Percentiles rank a stretch among this genome's conserved stretches.
These are phyloP conservation scores for Neostapfia colusana DNA, from an alignment of 176 grass and related monocot genomes.

Conservation along the genomic window DNA sequence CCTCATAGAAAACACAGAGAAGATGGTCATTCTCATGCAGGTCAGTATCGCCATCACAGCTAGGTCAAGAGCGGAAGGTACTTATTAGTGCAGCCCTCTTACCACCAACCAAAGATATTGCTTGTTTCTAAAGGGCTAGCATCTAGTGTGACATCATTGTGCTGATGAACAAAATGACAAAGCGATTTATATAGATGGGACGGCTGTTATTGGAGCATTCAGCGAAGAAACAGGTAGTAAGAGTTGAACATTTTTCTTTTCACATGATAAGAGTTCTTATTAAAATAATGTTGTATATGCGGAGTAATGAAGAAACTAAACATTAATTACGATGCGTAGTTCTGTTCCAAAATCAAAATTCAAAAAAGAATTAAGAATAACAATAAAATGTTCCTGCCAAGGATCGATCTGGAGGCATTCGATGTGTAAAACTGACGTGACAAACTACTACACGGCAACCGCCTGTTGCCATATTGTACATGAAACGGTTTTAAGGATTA, in stretches of 20 bases:
- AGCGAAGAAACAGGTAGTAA: too few relatives aligned
- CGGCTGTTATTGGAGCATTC: neutral
- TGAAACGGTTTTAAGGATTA: too few relatives aligned
- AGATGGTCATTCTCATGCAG: slow-evolving; percentile 34
- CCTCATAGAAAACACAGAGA: neutral
- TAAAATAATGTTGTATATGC: neutral
- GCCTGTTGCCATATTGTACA: too few relatives aligned
- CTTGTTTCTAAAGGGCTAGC: slow-evolving; percentile 10
- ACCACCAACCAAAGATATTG: neutral
- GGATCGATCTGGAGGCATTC: slow-evolving; percentile 94
- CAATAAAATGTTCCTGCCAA: slow-evolving; percentile 48
- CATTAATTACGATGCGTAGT: too few relatives aligned
- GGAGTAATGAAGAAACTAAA: neutral
- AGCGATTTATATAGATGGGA: neutral
- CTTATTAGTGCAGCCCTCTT: neutral
- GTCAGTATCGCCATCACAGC: neutral
- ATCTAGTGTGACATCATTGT: neutral
- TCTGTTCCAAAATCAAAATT: neutral
- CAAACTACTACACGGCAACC: slow-evolving; percentile 93
- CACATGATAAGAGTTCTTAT: neutral
- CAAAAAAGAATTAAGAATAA: neutral
- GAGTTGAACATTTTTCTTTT: neutral
- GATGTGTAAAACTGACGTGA: slow-evolving; percentile 99
- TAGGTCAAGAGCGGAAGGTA: slow-evolving; percentile 17
- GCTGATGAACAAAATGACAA: neutral